phyloP scores from a whole-genome alignment of 805 yeast species.

The Ogataea nitratoaversa region DNA sequence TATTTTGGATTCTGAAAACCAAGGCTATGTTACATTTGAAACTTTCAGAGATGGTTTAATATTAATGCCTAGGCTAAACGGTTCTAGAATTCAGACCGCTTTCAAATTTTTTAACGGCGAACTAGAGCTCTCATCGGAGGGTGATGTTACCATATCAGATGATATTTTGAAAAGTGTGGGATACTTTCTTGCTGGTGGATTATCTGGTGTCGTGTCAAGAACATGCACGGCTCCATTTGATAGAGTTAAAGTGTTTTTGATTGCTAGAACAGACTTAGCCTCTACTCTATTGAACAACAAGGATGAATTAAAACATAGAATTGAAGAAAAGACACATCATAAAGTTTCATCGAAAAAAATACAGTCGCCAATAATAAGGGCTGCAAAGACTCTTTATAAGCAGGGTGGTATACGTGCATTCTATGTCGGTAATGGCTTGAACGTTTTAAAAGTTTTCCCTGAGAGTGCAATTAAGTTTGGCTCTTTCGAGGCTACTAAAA shows the following conservation, averaged over 20 bases:
- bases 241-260: constrained; percentile 86
- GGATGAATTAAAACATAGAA: constrained; percentile 30
- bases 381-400: constrained; percentile 73
- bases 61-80: constrained; percentile 76
- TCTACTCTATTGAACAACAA: constrained; percentile 64
- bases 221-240: constrained; percentile 98
- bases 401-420: constrained; percentile 87
- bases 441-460: constrained; percentile 91
- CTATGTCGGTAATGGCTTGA: constrained; percentile 93
- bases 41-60: constrained; percentile 82
- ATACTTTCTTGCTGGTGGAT: constrained; percentile 89
- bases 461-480: constrained; percentile 98
- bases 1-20: constrained; percentile 49
- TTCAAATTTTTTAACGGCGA: constrained; percentile 77
- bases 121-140: constrained; percentile 73
- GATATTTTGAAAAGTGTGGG: constrained; percentile 83
- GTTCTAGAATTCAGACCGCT: constrained; percentile 77
- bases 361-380: constrained; percentile 73
- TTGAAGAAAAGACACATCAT: constrained; percentile 37
- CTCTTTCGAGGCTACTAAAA: constrained; percentile 83
- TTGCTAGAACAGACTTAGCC: constrained; percentile 81
- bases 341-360: constrained; percentile 42
- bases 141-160: constrained; percentile 81
- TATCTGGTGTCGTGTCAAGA: constrained; percentile 93
- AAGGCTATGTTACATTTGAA: constrained; percentile 72